Conservation (phyloP, 2,329 filamentous ascomycete genomes). For the Thelonectria discophora region DNA sequence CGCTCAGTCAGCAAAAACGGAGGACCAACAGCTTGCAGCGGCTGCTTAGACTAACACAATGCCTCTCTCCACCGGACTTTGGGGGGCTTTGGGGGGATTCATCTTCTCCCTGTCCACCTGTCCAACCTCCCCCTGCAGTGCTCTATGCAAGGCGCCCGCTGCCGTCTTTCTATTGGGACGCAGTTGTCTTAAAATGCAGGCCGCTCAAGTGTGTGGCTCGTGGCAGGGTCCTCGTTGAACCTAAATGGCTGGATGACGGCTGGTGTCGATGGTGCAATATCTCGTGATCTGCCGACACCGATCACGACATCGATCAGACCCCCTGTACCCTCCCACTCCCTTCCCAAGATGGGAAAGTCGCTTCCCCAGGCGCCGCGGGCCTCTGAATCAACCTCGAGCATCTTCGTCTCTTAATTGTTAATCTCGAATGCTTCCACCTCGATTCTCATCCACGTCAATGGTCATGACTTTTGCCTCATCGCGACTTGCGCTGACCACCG, state of each 20-base stretch:
- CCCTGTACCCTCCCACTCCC: conserved; percentile 37
- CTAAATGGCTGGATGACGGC: conserved; percentile 51
- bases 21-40: conserved; percentile 26
- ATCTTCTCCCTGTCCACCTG: conserved; percentile 25
- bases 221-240: conserved; percentile 30
- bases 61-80: conserved; percentile 22
- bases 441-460: conserved; percentile 17
- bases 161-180: conserved; percentile 33
- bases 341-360: conserved; percentile 41
- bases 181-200: conserved; percentile 35
- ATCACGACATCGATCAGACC: conserved; percentile 41
- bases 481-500: conserved; percentile 40
- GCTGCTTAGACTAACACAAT: conserved; percentile 23
- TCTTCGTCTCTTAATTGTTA: conserved; percentile 33
- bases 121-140: conserved; percentile 6
- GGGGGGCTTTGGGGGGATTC: not conserved
- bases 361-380: conserved; percentile 33
- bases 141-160: conserved; percentile 21
- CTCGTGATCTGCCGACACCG: conserved; percentile 60
- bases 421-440: conserved; percentile 20
- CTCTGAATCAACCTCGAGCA: conserved; percentile 35
- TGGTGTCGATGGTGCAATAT: conserved; percentile 67
- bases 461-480: conserved; percentile 37
- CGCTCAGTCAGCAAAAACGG: conserved; percentile 21
- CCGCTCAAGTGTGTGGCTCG: conserved; percentile 36